Base-by-base conservation (phyloP, 2,329 filamentous ascomycete species). In the Cladosporium velox region DNA sequence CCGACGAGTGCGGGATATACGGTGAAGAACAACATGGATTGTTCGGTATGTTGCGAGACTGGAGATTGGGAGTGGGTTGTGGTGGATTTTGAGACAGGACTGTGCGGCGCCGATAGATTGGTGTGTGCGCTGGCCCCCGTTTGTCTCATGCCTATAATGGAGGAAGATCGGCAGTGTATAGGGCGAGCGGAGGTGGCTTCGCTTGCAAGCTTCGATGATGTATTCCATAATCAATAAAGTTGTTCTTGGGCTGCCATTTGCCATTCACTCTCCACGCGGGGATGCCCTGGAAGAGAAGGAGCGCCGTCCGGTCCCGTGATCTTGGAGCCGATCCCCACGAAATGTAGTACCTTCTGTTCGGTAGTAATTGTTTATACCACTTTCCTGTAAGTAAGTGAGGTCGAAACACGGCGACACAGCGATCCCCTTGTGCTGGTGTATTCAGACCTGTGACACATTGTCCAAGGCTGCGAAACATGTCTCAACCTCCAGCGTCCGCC, bases 241-340 rank as follows among this genome's bases (percentile, higher is more conserved):
- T 41, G 15, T 7, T 41, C 14, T 18, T 41, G 38, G 28, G 28
- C 24, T 30, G 6, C 28, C 4, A 30, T 30, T 30, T 30, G 6
- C 32, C 32, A 11, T 62, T 51, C 41, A 60, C 41, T 41, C 26
- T 58, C 38, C 21, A 35, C 38, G 60, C 60, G 60, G 60, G 47
- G 49, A 51, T 28, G n/a, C 12, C 52, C 61, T 47, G 6, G 47
- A 18, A 47, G 34, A 55, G 61, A 64, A 64, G 61, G 61, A 64
- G 61, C 49, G 49, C 61, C 61, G 61, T 47, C 18, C 44, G 38
- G 61, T 64, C 61, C 61, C 61, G 61, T 64, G 61, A 64, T 57
- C 18, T 47, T 26, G 61, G 61, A 52, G 21, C 15, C 59, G 34
- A 62, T 24, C 59, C 30, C 30, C 30, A 24, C 24, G n/a, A n/a